These are phyloP conservation scores for Isabelozyma rhagii DNA, from an alignment of 805 yeast species.

Conservation along the genomic window DNA sequence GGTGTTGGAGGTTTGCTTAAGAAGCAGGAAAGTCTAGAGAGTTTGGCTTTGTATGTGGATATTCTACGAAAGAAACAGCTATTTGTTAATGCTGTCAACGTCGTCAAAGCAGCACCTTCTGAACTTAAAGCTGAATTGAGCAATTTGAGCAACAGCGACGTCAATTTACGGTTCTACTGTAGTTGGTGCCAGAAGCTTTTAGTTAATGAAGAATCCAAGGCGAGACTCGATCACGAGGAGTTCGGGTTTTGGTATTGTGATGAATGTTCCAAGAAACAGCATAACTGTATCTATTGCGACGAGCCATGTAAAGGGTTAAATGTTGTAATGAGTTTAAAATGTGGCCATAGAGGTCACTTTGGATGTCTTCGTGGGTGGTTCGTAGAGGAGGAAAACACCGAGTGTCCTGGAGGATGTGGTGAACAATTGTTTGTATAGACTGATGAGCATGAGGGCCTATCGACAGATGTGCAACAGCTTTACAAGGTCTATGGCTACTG, in stretches of 20 bases:
- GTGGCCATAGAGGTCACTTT: slow-evolving; percentile 89
- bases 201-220: slow-evolving; percentile 55
- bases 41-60: slow-evolving; percentile 55
- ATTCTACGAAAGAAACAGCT: slow-evolving; percentile 46
- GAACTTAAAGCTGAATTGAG: slow-evolving; percentile 24
- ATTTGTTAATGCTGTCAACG: slow-evolving; percentile 56
- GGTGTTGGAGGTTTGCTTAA: slow-evolving; percentile 16
- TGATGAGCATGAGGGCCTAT: too few relatives aligned
- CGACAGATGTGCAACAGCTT: too few relatives aligned
- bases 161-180: slow-evolving; percentile 51
- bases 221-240: slow-evolving; percentile 20
- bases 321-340: slow-evolving; percentile 52
- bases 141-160: slow-evolving; percentile 31
- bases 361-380: slow-evolving; percentile 81
- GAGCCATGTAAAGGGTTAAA: slow-evolving; percentile 73
- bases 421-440: slow-evolving; percentile 5
- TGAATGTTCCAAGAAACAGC: slow-evolving; percentile 56
- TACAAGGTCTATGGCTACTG: too few relatives aligned
- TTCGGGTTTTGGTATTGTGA: slow-evolving; percentile 88
- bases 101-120: slow-evolving; percentile 43
- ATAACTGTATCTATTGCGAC: slow-evolving; percentile 74
- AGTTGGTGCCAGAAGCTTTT: slow-evolving; percentile 57
- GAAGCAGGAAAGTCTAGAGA: slow-evolving; percentile 45
- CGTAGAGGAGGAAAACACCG: slow-evolving; percentile 54
- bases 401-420: slow-evolving; percentile 81